A percentile compares a stretch with the other conserved stretches of the same genome.
These are phyloP conservation scores for Entomortierella lignicola DNA, from an alignment of 192 early-diverging fungal genomes.

Conservation along the genomic window DNA sequence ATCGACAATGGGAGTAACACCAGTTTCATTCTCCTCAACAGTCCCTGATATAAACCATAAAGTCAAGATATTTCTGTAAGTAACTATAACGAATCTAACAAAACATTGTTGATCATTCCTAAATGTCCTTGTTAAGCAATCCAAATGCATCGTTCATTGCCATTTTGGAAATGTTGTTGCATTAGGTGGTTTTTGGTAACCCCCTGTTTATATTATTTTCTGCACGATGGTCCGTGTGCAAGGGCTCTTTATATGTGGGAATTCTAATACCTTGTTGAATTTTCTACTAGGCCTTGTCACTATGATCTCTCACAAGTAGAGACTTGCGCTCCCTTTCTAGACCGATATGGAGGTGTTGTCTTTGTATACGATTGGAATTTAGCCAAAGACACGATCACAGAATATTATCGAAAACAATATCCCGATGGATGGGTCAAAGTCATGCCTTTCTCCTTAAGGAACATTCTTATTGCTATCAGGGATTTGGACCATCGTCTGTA, in stretches of 20 bases:
- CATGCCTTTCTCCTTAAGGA: slow-evolving; percentile 48
- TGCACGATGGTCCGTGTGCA: neutral
- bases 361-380: slow-evolving; percentile 58
- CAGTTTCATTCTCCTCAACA: neutral
- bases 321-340: slow-evolving; percentile 51
- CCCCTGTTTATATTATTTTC: neutral
- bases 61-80: slow-evolving; percentile 52
- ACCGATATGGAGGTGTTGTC: slow-evolving; percentile 52
- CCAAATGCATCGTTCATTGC: too few relatives aligned
- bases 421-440: slow-evolving; percentile 52
- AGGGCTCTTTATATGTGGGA: neutral
- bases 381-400: slow-evolving; percentile 47
- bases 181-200: neutral
- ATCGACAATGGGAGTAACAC: neutral
- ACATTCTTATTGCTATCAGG: slow-evolving; percentile 41
- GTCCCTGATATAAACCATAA: slow-evolving; percentile 35
- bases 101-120: too few relatives aligned
- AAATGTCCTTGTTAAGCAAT: too few relatives aligned
- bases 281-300: slow-evolving; percentile 37
- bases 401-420: slow-evolving; percentile 52
- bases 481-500: slow-evolving; percentile 43
- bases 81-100: neutral
- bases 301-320: slow-evolving; percentile 55
- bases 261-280: neutral
- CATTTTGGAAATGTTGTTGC: too few relatives aligned